Evolutionary conservation across 306 rosid species (phyloP), one percentile per base, ranked within the genome.

Genomic region (Pterocarpus santalinus): DNA sequence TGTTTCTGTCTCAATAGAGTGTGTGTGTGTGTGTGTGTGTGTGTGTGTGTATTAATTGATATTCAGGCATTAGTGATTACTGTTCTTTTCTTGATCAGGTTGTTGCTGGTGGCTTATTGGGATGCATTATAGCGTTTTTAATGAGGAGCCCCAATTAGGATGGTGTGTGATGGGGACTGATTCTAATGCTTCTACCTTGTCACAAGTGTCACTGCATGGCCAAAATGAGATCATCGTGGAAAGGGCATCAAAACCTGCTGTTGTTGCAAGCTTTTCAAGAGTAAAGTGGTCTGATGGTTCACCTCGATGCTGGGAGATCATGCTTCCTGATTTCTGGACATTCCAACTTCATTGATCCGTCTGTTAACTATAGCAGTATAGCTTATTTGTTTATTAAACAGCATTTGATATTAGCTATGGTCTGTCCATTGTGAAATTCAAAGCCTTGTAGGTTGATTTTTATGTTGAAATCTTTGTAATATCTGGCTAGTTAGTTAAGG

Each of bases 91-190:
- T 72, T 65, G 33, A 65, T 14, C 89, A 94, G 97, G 99, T 93
- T 85, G 71, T 72, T 84, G 94, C 94, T 14, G 99, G 99, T 78
- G 92, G 94, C 47, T 15, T 95, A 69, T 49, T 91, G 87, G 99
- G 99, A 73, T 90, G 93, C 85, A 7, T 91, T 72, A 72, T 95
- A 65, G 95, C 97, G 9, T 84, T 73, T 81, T 76, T 95, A 33
- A 84, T 84, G 86, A 82, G 85, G 69, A 85, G 41, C 58, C 57
- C 87, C 67, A 41, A 65, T 61, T 86, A 84, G 74, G 63, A 71
- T 81, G 71, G 55, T 55, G 33, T 58, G 63, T 39, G 10, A 60
- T 74, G 80, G 46, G 51, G 47, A 57, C 55, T 69, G 2, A 68
- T 83, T 67, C 32, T 47, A n/a, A 82, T 69, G 17, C 43, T 81